Base-by-base conservation (phyloP, 2,329 filamentous ascomycete genomes). In the Exophiala viscosa region DNA sequence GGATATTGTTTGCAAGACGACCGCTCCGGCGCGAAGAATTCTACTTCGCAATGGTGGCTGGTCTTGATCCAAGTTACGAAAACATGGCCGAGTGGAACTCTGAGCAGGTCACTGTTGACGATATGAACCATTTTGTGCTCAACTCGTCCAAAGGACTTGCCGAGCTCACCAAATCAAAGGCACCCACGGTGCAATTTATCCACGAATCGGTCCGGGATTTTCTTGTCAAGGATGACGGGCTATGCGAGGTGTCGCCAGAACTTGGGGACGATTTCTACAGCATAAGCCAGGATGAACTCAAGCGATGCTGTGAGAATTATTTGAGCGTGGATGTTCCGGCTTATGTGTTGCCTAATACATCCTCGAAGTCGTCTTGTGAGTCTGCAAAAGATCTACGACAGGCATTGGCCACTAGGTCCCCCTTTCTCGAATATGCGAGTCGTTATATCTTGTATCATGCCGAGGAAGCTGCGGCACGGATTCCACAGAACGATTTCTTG, bases 131-230 rank as follows among this genome's bases (percentile, higher is more conserved):
- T 1, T 74, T 67, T 20, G 65, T 81, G 0, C 60, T 73, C 0
- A 66, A 64, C 32, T 72, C 65, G 0, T 82, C 79, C 0, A 82
- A 81, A 58, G 79, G 80, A 0, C 66, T 82, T 7, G 73, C 71
- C 0, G 54, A 58, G 39, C 38, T 55, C 4, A 62, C 58, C 11
- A 58, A 42, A 44, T 60, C 64, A 0, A 59, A 65, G 10, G 1
- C 18, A 0, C 58, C 61, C 0, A 72, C 58, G 0, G 73, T 80
- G 0, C 78, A 81, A 52, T 82, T 70, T 46, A 71, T 71, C 47
- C 68, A 72, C 50, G 69, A 71, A 54, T 68, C 67, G 10, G 63
- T 76, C 56, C 61, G 67, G 48, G 71, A 75, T 34, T 74, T 71
- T 48, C 61, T 76, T 15, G 57, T 73, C 1, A 68, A 69, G 45